phyloP scores from a whole-genome alignment of 257 asterid species.

The Fraxinus anomala region DNA sequence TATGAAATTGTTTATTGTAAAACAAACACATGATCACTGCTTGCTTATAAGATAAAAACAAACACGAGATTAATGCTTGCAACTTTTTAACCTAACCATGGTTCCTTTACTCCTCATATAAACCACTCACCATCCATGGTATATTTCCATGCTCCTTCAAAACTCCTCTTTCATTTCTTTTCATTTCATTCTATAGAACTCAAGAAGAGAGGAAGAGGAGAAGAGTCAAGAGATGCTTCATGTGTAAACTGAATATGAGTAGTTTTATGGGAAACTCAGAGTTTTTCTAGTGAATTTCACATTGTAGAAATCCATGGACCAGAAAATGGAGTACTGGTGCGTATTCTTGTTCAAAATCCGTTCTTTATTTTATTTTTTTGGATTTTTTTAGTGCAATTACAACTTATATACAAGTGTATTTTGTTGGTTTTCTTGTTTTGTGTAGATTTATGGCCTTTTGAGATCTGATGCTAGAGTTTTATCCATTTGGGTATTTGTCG shows the following conservation, averaged over 20 bases:
- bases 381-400: not conserved
- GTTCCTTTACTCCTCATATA: constrained; percentile 45
- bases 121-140: constrained; percentile 31
- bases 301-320: constrained; percentile 18
- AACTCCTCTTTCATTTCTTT: constrained; percentile 12
- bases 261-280: constrained; percentile 23
- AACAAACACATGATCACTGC: not conserved
- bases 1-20: too few relatives aligned
- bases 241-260: constrained; percentile 32
- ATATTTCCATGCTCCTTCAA: constrained; percentile 14
- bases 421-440: constrained; percentile 2
- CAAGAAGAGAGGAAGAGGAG: constrained; percentile 1
- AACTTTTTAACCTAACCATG: constrained; percentile 50
- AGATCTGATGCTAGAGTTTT: constrained; percentile 61
- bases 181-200: not conserved
- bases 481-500: constrained; percentile 23
- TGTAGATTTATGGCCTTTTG: constrained; percentile 41
- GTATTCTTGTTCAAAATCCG: constrained; percentile 31
- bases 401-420: constrained; percentile 13
- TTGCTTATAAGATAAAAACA: not conserved
- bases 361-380: constrained; percentile 18
- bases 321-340: constrained; percentile 41
- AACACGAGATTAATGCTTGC: not conserved
- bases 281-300: not conserved
- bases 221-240: constrained; percentile 3